A percentile compares a stretch with the other conserved stretches of the same genome.
Evolutionary conservation across 2,329 filamentous ascomycete species (phyloP).

Genomic region (Thermoascus crustaceus): DNA sequence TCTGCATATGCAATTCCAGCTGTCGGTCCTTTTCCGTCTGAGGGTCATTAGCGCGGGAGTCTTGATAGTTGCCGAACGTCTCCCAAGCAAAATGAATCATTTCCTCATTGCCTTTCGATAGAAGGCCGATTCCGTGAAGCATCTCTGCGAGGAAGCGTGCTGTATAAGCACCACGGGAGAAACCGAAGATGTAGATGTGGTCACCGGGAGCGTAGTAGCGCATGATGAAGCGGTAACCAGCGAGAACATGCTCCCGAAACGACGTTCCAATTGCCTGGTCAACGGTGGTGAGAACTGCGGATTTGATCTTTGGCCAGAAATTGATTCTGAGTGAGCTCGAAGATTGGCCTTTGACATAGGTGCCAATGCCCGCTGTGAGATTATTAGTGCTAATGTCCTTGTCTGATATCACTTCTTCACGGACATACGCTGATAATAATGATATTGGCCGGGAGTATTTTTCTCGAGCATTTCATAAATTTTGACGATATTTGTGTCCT

Average conservation of each 20-base stretch:
- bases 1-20: constrained; percentile 25
- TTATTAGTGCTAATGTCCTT: too few species aligned
- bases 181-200: constrained; percentile 59
- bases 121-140: constrained; percentile 66
- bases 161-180: constrained; percentile 61
- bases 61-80: constrained; percentile 56
- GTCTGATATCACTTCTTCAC: too few species aligned
- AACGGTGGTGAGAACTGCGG: not conserved
- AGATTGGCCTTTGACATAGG: constrained; percentile 58
- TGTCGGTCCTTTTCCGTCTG: constrained; percentile 17
- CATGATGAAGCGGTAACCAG: constrained; percentile 67
- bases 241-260: constrained; percentile 69
- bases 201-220: constrained; percentile 51
- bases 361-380: constrained; percentile 72
- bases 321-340: constrained; percentile 43
- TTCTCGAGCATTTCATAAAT: constrained; percentile 39
- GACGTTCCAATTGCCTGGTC: constrained; percentile 67
- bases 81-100: constrained; percentile 76
- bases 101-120: constrained; percentile 70
- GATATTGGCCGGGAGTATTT: too few species aligned
- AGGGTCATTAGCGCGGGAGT: constrained; percentile 15
- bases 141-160: constrained; percentile 67
- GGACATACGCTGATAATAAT: too few species aligned
- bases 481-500: constrained; percentile 49
- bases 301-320: constrained; percentile 61